Base-by-base conservation (phyloP, 2,329 filamentous ascomycete species). In the Pseudogymnoascus sp. region DNA sequence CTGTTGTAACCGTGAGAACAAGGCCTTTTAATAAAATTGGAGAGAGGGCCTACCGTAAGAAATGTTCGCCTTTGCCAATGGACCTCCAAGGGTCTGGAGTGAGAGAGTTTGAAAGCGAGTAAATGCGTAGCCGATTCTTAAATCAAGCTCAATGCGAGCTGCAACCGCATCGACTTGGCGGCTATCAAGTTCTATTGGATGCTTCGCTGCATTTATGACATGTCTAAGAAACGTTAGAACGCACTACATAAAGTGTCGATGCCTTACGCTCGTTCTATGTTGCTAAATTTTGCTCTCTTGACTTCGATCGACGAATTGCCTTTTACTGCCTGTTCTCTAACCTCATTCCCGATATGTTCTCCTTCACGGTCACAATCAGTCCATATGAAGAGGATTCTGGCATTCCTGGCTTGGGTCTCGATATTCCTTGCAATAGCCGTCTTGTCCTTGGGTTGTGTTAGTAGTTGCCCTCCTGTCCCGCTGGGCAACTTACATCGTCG, bases 341-440 rank as follows among this genome's bases (percentile, higher is more conserved):
- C 93, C 74, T 99, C 93, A 40, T 89, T 83, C 6, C 95, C 95
- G 69, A 99, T 99, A 73, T 97, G 90, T 75, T 99, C 95, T 36
- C 95, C 95, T 80, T 99, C 95, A 63, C 93, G 87, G 80, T 99
- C 95, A 76, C 95, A 97, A 81, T 99, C 95, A 0, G 95, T 99
- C 95, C 95, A 99, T 70, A 99, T 97, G 75, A 96, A 93, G 33
- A 99, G 80, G 11, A 87, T 85, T 63, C 82, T 83, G n/a, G 87
- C 82, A 72, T 83, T 83, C 65, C 83, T 83, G 17, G 95, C 93
- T 74, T 96, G 88, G 1, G 83, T 78, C 69, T 88, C 84, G 71
- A 99, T 95, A 72, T 99, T 99, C 33, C 87, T 82, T 9, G 93
- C 92, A 67, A 99, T 88, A 1, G 82, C 78, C 70, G 87, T 87